These are phyloP conservation scores for Colletotrichum sp. DNA, from an alignment of 2,329 filamentous ascomycete species.

Conservation along the genomic window DNA sequence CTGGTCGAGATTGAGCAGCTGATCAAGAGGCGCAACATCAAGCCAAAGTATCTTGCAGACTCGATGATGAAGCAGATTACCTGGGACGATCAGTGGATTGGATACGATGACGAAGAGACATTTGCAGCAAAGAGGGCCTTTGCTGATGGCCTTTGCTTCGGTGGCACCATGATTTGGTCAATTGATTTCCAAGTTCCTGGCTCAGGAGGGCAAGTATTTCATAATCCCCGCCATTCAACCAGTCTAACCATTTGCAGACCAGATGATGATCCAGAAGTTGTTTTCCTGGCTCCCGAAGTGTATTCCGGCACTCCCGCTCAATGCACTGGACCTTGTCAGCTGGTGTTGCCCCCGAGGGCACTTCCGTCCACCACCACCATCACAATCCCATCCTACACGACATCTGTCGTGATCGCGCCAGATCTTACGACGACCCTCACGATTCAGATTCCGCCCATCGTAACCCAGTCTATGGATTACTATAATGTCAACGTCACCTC, in stretches of 20 bases:
- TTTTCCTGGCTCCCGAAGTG: not conserved
- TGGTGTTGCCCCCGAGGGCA: not conserved
- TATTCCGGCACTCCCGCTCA: not conserved
- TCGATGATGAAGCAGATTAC: slow-evolving; percentile 30
- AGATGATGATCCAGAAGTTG: not conserved
- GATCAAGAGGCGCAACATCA: slow-evolving; percentile 79
- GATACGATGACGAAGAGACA: slow-evolving; percentile 29
- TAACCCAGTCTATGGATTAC: not conserved
- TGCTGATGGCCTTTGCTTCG: slow-evolving; percentile 32
- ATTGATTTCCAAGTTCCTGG: slow-evolving; percentile 25
- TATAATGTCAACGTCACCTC: not conserved
- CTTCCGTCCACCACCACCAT: not conserved
- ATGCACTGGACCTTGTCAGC: not conserved
- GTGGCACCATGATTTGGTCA: slow-evolving; percentile 37
- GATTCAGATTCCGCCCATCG: not conserved
- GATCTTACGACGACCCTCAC: not conserved
- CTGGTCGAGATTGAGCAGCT: slow-evolving; percentile 65
- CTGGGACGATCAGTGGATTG: slow-evolving; percentile 31
- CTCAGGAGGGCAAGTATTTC: not conserved
- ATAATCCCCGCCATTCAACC: rapidly evolving
- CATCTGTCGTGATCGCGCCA: not conserved
- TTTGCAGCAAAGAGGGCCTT: slow-evolving; percentile 28
- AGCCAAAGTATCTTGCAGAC: slow-evolving; percentile 71
- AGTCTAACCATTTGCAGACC: not conserved
- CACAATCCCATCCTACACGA: not conserved